Percentiles rank a stretch among this genome's conserved stretches.
Evolutionary conservation across 805 yeast species (phyloP).

Genomic region (Sugiyamaella chiloensis): DNA sequence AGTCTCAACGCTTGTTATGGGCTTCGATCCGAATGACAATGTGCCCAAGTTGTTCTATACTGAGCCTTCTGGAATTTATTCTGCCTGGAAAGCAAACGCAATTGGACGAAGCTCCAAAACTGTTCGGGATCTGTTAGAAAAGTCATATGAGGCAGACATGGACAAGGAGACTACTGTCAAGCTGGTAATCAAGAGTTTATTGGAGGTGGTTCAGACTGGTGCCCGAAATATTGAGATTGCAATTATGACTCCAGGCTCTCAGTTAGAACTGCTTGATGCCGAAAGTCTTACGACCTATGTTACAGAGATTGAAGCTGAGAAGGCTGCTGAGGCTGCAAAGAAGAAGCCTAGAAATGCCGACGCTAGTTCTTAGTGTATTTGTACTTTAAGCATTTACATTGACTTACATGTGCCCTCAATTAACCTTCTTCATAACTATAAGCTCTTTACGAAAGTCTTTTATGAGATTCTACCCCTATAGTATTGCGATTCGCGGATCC

Average conservation of each 20-base stretch:
- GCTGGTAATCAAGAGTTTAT: conserved; percentile 77
- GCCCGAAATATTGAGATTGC: conserved; percentile 94
- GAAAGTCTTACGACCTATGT: conserved; percentile 76
- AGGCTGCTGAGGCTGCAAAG: conserved; percentile 77
- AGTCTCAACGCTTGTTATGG: conserved; percentile 90
- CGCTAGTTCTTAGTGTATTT: too few relatives aligned
- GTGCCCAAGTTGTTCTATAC: conserved; percentile 87
- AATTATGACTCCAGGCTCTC: conserved; percentile 68
- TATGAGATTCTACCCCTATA: too few relatives aligned
- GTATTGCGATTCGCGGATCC: too few relatives aligned
- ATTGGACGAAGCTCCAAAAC: conserved; percentile 95
- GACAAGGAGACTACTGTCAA: conserved; percentile 69
- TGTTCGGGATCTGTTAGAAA: conserved; percentile 91
- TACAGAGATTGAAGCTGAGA: conserved; percentile 80
- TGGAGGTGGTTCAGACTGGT: conserved; percentile 98
- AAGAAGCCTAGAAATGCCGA: conserved; percentile 50
- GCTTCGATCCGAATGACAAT: conserved; percentile 83
- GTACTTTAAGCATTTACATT: too few relatives aligned
- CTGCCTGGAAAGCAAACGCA: conserved; percentile 97
- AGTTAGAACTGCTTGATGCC: conserved; percentile 54
- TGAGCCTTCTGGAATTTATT: conserved; percentile 95
- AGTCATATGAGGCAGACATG: conserved; percentile 64
- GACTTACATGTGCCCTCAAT: too few relatives aligned
- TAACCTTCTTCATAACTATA: too few relatives aligned
- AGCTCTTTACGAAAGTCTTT: too few relatives aligned